Conservation (phyloP, 2,329 filamentous ascomycete genomes). For the Talaromyces albobiverticillius region DNA sequence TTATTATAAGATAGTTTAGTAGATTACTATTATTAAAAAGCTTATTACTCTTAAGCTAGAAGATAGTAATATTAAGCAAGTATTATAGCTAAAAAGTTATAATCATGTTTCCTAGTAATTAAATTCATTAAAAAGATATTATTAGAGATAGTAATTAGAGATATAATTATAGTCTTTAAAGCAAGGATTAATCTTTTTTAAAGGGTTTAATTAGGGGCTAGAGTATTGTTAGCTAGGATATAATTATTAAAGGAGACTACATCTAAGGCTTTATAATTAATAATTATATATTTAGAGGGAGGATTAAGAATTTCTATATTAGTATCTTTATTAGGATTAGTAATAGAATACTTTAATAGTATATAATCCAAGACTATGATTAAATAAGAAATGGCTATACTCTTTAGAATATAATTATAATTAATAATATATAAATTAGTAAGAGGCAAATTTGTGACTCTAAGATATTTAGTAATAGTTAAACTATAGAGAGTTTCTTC, state of each 20-base stretch:
- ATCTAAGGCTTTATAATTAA: not conserved
- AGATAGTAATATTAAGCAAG: not conserved
- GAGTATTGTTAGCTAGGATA: not conserved
- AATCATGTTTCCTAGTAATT: not conserved
- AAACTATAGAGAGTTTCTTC: not conserved
- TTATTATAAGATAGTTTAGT: not conserved
- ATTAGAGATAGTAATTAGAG: no score
- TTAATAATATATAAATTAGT: not conserved
- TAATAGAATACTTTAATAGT: not conserved
- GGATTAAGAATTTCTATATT: not conserved
- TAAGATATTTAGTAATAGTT: not conserved
- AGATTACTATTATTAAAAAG: not conserved
- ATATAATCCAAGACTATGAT: not conserved
- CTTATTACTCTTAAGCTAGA: not conserved
- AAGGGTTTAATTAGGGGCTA: not conserved
- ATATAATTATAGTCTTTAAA: no score
- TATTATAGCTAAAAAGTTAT: not conserved
- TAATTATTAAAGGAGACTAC: not conserved
- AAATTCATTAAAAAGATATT: no score
- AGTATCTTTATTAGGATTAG: not conserved
- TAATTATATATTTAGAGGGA: not conserved
- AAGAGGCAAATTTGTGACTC: not conserved
- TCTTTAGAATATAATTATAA: no score
- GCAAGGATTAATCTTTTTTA: not conserved
- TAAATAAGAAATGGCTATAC: no score